Conservation (phyloP, 2,329 filamentous ascomycete species). For the Clarireedia monteithiana region DNA sequence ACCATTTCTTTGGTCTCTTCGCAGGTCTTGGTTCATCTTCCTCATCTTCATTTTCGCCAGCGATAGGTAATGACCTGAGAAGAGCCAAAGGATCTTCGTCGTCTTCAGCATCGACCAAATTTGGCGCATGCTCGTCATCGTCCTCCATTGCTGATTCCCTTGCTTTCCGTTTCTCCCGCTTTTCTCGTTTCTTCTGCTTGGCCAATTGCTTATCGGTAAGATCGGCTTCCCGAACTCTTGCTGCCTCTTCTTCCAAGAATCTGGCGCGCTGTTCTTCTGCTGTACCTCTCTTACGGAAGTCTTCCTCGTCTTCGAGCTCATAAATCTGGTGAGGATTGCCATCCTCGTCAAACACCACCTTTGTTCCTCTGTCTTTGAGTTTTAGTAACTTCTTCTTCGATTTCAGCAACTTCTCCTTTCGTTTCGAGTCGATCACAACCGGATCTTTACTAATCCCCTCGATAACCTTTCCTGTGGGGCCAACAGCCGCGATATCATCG, state of each 20-base stretch:
- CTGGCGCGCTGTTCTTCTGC: conserved; percentile 67
- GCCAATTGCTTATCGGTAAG: conserved; percentile 73
- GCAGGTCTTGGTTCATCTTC: conserved; percentile 43
- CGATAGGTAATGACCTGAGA: conserved; percentile 48
- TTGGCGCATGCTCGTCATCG: conserved; percentile 22
- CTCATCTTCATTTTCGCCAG: conserved; percentile 38
- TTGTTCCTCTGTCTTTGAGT: conserved; percentile 78
- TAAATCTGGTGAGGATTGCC: conserved; percentile 79
- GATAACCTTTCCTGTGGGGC: conserved; percentile 50
- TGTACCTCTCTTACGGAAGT: conserved; percentile 67
- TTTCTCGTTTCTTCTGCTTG: conserved; percentile 70
- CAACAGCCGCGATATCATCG: conserved; percentile 34
- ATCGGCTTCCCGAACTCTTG: conserved; percentile 67
- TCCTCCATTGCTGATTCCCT: conserved; percentile 49
- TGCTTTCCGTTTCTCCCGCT: conserved; percentile 55
- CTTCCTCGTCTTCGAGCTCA: conserved; percentile 77
- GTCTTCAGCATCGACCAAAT: conserved; percentile 30
- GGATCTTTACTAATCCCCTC: conserved; percentile 60
- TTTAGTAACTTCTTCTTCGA: conserved; percentile 93
- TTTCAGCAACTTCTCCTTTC: conserved; percentile 87
- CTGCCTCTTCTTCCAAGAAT: conserved; percentile 71
- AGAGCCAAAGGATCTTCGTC: conserved; percentile 50
- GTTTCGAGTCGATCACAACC: conserved; percentile 85
- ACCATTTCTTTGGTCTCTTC: conserved; percentile 74
- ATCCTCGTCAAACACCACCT: conserved; percentile 87